Evolutionary conservation across 73 alveolate species (phyloP), one percentile per base, ranked within the genome.

Genomic region (Paramecium tetraurelia): DNA sequence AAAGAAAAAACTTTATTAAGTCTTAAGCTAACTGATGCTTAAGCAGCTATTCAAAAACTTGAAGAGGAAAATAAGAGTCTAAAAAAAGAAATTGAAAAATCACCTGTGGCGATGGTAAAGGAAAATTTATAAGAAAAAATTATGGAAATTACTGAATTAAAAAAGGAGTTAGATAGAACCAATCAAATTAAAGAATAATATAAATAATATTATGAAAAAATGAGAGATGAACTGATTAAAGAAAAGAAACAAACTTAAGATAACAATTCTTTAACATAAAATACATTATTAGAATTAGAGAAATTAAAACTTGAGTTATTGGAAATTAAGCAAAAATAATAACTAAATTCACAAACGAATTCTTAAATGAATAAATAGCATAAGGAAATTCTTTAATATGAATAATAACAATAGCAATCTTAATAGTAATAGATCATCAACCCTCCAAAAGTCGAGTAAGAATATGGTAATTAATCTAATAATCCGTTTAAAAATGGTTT

Each of bases 1-100:
- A 89, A 89, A 44, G 94, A 89, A 12, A 89, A 89, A 46, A 89
- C 94, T 22, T n/a, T 83, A 7, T 22, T 24, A 70, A n/a, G 77
- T 40, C 18, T 89, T 5, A 59, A 89, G 57, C 58, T 89, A 40
- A 14, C 21, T 24, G 58, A 59, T 48, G 59, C 86, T 11, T 71
- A 70, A 69, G 58, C 57, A 22, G 14, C 3, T 40, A 21, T 21
- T 14, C 50, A 43, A 41, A 70, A 89, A 18, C 58, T 89, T 6
- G 87, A 70, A 29, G 94, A 89, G 48, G 94, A 71, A 43, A 36
- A 44, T 41, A 27, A 58, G n/a, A 27, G 68, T 36, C 40, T 89
- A 40, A 71, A 70, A 71, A 71, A 71, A n/a, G 94, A 89, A 46
- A 70, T 44, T 21, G 85, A 71, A 20, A 89, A 89, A 18, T 70